Conservation (phyloP, 2,329 filamentous ascomycete genomes). For the Juglanconis juglandina region DNA sequence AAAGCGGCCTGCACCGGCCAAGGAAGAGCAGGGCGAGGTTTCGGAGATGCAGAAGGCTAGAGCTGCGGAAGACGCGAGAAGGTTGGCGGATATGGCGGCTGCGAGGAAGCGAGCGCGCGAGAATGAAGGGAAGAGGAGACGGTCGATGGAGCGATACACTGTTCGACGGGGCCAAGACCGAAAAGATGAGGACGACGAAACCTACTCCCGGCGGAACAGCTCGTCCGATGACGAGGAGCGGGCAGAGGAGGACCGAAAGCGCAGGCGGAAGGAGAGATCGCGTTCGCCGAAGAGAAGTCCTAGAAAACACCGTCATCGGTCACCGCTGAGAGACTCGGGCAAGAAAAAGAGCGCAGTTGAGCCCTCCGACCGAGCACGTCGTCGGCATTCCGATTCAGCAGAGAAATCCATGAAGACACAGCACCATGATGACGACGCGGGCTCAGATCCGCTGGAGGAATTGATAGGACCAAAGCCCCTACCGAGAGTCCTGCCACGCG, state of each 20-base stretch:
- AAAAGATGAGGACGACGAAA: not conserved
- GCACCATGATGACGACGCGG: constrained; percentile 30
- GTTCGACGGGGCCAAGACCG: not conserved
- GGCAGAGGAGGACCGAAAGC: constrained; percentile 15
- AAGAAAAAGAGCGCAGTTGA: not conserved
- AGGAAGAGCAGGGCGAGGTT: constrained; percentile 17
- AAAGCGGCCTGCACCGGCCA: constrained; percentile 19
- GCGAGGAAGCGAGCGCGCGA: constrained; percentile 7
- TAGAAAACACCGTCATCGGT: constrained; percentile 14
- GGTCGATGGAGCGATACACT: constrained; percentile 14
- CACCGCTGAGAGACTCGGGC: not conserved
- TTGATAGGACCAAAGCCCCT: constrained; percentile 72
- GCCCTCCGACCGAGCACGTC: not conserved
- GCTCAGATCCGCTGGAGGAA: constrained; percentile 71
- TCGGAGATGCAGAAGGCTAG: constrained; percentile 12
- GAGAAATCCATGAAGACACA: constrained; percentile 1
- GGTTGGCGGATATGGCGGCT: constrained; percentile 13
- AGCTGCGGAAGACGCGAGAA: constrained; percentile 11
- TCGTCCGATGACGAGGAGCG: constrained; percentile 27
- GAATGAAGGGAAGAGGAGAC: constrained; percentile 9
- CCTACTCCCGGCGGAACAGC: constrained; percentile 2
- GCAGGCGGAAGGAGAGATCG: constrained; percentile 10
- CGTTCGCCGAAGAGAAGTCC: constrained; percentile 14
- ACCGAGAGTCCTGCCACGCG: constrained; percentile 54
- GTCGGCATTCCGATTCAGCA: not conserved